Evolutionary conservation across 169 alveolate genomes (phyloP), one percentile per base, ranked within the genome.

Genomic region (Theileria luwenshuni): DNA sequence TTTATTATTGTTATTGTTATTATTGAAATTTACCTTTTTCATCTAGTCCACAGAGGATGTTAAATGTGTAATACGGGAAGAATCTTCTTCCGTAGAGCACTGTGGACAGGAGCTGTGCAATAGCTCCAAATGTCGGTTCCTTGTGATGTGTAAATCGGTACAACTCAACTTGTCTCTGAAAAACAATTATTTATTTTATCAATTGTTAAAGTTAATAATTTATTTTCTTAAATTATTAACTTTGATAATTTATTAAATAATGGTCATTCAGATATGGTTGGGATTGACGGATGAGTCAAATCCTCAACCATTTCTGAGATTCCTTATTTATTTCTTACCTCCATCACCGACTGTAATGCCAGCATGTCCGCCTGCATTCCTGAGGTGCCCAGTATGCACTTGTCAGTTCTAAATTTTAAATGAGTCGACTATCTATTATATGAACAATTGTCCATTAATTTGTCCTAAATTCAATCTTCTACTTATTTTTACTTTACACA

Each of bases 331-430:
- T 38, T 38, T 38, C 45, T 38, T 81, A 90, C 95, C 71, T 76
- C 67, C 48, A 92, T 64, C 61, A 76, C 70, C 47, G 94, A 86
- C 64, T 93, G 96, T 21, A 95, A 86, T 1, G 96, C 94, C 72
- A 83, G 89, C 69, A 92, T 91, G 77, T 96, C 99, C 5, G 98
- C 97, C 67, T 92, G 94, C 98, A 95, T 95, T 41, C 99, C 98
- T 42, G 97, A 88, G 27, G 98, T 88, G 23, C 97, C 95, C 49
- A 95, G 69, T 35, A 92, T 90, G 72, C 94, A 84, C 52, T 83
- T 94, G 45, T 91, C 91, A 19, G 98, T 95, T 61, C 92, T 87
- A 69, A 28, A 38, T 19, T 28, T 56, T 47, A 32, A 30, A 64
- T 61, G 28, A 1, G 61, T 13, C 0, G n/a, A n/a, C n/a, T n/a